These are phyloP conservation scores for Cyclotella baltica DNA, from an alignment of 108 stramenopile species.

Conservation along the genomic window DNA sequence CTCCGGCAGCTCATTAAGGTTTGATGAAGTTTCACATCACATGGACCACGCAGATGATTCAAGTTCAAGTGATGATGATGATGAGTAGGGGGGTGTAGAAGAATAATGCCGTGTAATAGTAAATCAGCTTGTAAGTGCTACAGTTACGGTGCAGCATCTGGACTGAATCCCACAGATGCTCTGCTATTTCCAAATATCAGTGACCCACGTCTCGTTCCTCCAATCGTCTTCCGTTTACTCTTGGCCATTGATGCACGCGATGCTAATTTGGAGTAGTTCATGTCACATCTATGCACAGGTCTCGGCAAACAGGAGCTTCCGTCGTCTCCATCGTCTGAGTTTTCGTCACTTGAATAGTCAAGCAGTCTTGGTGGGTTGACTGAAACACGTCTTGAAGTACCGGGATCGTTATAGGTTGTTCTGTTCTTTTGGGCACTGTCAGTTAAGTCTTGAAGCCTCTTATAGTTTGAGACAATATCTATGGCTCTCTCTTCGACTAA, in stretches of 20 bases:
- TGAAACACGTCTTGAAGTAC: slow-evolving; percentile 52
- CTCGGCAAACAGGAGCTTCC: slow-evolving; percentile 34
- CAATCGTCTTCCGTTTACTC: slow-evolving; percentile 12
- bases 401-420: slow-evolving; percentile 57
- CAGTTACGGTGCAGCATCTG: not conserved
- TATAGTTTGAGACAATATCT: slow-evolving; percentile 59
- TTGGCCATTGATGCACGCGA: slow-evolving; percentile 45
- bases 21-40: not conserved
- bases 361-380: slow-evolving; percentile 84
- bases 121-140: no score
- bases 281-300: slow-evolving; percentile 64
- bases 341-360: slow-evolving; percentile 78
- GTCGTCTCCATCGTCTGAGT: slow-evolving; percentile 63
- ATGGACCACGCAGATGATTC: no score
- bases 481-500: slow-evolving; percentile 77
- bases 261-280: slow-evolving; percentile 67
- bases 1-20: not conserved
- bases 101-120: no score
- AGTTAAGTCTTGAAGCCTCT: slow-evolving; percentile 24
- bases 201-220: not conserved
- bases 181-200: slow-evolving; percentile 5
- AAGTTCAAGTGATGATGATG: no score
- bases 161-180: not conserved
- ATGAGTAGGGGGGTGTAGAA: no score
- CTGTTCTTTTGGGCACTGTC: slow-evolving; percentile 28